Evolutionary conservation across 2,329 filamentous ascomycete species (phyloP), one percentile per base, ranked within the genome.

Genomic region (Macrophomina pseudophaseolina): DNA sequence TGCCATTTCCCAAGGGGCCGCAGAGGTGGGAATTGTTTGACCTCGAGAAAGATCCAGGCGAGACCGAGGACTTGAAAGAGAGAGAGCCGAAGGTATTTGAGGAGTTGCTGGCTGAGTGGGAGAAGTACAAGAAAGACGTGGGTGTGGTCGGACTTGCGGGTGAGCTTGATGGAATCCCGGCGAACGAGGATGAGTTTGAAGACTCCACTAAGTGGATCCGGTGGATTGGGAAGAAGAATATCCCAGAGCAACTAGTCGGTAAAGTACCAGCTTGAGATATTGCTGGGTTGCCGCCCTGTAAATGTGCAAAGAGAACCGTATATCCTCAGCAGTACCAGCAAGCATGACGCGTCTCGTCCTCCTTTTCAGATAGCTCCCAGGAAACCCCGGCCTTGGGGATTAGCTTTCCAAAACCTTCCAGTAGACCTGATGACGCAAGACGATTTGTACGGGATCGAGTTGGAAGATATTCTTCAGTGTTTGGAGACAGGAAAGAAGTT

Each of bases 61-160:
- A 66, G 56, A 66, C 54, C 44, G 46, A 18, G 28, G 64, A 66
- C 16, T 12, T 66, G 30, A 46, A 44, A 23, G 58, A 65, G 42
- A 28, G 49, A 52, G 38, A 64, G 40, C 40, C 28, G 30, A 4
- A 38, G 28, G 14, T 65, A 30, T 58, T 54, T 38, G 51, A 28
- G 18, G 63, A 49, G 51, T 6, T 65, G 38, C 9, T 65, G 63
- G 63, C 9, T 5, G 49, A 56, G 63, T 65, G 52, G 63, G 63
- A 65, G 30, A 48, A 40, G 63, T 65, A 65, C 11, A 71, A 71
- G 64, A 18, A 66, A 42, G 64, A 66, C 42, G 64, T 66, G 12
- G 64, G 64, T 6, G 64, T 66, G 18, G 64, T 66, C 1, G 64
- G 64, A 18, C 23, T 59, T 42, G 64, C 44, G 32, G 63, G 63